phyloP scores from a whole-genome alignment of 768 basidiomycete species.

The Pleurotus citrinopileatus region DNA sequence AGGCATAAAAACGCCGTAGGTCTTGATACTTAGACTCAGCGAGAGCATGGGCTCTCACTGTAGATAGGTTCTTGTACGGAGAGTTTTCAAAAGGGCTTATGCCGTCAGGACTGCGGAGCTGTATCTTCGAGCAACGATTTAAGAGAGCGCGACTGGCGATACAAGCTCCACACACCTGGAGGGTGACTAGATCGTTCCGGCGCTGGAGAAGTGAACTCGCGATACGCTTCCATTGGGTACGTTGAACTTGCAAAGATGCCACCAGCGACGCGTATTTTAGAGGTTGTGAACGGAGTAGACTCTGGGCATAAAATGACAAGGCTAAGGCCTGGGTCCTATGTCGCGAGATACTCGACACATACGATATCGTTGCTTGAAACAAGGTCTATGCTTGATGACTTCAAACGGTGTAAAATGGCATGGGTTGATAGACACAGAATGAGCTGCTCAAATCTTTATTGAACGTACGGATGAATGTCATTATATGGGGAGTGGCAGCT shows the following conservation, averaged over 20 bases:
- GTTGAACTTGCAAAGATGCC: slow-evolving; percentile 24
- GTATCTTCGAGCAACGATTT: background rate
- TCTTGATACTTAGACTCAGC: slow-evolving; percentile 27
- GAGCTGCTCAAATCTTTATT: slow-evolving; percentile 47
- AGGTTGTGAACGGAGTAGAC: slow-evolving; percentile 29
- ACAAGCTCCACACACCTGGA: slow-evolving; percentile 22
- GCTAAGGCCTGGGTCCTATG: background rate
- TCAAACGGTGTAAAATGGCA: slow-evolving; percentile 32
- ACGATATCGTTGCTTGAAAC: slow-evolving; percentile 16
- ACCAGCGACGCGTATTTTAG: slow-evolving; percentile 30
- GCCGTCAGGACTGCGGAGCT: background rate
- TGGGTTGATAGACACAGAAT: slow-evolving; percentile 52
- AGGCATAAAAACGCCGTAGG: slow-evolving; percentile 13
- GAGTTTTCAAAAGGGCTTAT: slow-evolving; percentile 6
- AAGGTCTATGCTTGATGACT: slow-evolving; percentile 8
- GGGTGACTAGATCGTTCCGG: slow-evolving; percentile 26
- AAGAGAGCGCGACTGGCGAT: background rate
- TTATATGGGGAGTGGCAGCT: slow-evolving; percentile 8
- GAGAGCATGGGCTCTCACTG: slow-evolving; percentile 27
- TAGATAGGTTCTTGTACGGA: slow-evolving; percentile 24
- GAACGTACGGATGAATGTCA: background rate
- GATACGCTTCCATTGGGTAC: slow-evolving; percentile 33
- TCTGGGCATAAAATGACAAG: slow-evolving; percentile 15
- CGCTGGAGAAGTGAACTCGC: slow-evolving; percentile 31
- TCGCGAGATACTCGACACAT: slow-evolving; percentile 15